Conservation (phyloP, 257 asterid genomes). For the Solanum piurae region DNA sequence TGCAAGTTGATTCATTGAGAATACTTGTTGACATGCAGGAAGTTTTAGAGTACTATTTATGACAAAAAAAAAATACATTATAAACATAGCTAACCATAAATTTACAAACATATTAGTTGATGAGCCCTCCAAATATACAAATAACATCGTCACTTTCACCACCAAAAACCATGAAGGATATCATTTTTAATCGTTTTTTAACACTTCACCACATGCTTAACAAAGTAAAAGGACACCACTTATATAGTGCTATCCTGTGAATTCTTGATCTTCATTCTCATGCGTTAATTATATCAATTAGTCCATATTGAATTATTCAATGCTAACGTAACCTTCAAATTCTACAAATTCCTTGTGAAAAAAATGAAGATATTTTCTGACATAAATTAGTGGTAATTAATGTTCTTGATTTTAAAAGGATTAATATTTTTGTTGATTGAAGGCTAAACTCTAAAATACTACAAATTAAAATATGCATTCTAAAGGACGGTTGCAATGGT, state of each 20-base stretch:
- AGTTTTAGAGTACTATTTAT: neutral
- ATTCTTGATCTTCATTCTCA: neutral
- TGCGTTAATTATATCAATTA: neutral
- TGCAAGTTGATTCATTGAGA: neutral
- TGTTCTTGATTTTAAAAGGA: too few species aligned
- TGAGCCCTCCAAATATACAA: neutral
- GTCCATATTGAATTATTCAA: neutral
- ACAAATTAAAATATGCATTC: too few species aligned
- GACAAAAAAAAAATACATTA: neutral
- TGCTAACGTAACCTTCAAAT: neutral
- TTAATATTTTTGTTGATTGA: too few species aligned
- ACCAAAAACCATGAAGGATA: neutral
- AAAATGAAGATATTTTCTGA: neutral
- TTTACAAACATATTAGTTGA: too few species aligned
- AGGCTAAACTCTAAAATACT: too few species aligned
- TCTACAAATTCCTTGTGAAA: neutral
- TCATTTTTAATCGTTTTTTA: too few species aligned
- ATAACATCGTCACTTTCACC: neutral
- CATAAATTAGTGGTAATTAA: too few species aligned
- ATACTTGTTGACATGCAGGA: neutral
- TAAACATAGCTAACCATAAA: neutral
- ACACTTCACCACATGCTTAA: neutral
- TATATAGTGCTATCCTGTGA: neutral
- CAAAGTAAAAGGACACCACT: neutral
- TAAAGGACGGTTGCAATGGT: too few species aligned